Evolutionary conservation across 169 alveolate species (phyloP).

Genomic region (Cyclospora cayetanensis): DNA sequence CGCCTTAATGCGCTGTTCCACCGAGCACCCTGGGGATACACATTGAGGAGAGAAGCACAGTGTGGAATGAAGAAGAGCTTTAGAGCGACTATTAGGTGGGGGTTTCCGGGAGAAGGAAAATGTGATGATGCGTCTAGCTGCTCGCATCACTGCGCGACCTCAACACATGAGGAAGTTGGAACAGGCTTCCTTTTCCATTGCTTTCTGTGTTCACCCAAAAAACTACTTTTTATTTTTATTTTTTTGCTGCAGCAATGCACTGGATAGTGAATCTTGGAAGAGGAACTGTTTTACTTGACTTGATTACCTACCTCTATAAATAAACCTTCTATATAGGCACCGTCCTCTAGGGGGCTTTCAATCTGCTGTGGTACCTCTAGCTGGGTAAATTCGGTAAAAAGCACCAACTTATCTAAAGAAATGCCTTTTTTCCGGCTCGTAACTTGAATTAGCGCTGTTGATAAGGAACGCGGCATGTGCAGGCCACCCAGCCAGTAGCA

Average conservation of each 20-base stretch:
- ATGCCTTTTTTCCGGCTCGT: slow-evolving; percentile 92
- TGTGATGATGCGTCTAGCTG: too few relatives aligned
- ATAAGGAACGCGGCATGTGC: slow-evolving; percentile 92
- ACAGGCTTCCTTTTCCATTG: too few relatives aligned
- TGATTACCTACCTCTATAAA: slow-evolving; percentile 63
- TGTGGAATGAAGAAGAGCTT: too few relatives aligned
- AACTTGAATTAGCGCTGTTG: slow-evolving; percentile 91
- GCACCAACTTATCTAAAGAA: slow-evolving; percentile 93
- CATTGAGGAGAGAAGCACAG: neutral
- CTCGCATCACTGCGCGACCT: too few relatives aligned
- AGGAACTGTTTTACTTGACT: neutral
- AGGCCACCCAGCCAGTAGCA: slow-evolving; percentile 95
- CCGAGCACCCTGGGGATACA: slow-evolving; percentile 88
- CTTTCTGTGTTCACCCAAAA: too few relatives aligned
- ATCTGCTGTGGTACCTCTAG: slow-evolving; percentile 83
- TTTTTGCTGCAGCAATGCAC: neutral
- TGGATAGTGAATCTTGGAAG: neutral
- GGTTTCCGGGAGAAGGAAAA: too few relatives aligned
- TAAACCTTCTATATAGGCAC: slow-evolving; percentile 86
- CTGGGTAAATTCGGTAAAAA: slow-evolving; percentile 88
- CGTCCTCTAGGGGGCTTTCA: slow-evolving; percentile 85
- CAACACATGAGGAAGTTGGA: too few relatives aligned
- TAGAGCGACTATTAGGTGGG: too few relatives aligned
- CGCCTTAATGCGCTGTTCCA: slow-evolving; percentile 89
- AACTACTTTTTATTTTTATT: too few relatives aligned